These are phyloP conservation scores for Millerago galiae DNA, from an alignment of 805 yeast genomes.

Conservation along the genomic window DNA sequence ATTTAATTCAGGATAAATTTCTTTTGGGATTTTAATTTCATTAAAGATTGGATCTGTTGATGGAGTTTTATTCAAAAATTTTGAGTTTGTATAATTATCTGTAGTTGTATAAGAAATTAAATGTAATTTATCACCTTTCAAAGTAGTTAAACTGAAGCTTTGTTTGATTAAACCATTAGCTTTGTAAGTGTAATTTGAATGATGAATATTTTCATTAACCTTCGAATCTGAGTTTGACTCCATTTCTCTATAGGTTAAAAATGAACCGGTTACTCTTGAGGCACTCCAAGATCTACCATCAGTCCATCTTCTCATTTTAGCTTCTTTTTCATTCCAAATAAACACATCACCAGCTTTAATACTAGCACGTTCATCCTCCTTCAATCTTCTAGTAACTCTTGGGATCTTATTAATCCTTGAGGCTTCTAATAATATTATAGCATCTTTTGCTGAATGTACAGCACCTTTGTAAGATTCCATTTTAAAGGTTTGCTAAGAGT, in stretches of 20 bases:
- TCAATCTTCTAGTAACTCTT: slow-evolving; percentile 50
- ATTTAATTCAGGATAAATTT: slow-evolving; percentile 26
- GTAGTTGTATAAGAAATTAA: slow-evolving; percentile 49
- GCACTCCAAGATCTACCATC: slow-evolving; percentile 74
- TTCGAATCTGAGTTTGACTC: slow-evolving; percentile 23
- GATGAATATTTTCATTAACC: not conserved
- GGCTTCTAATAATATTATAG: slow-evolving; percentile 60
- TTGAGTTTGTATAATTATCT: slow-evolving; percentile 23
- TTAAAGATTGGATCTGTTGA: slow-evolving; percentile 32
- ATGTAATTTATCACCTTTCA: slow-evolving; percentile 49
- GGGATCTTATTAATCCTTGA: slow-evolving; percentile 51
- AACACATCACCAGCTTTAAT: slow-evolving; percentile 57
- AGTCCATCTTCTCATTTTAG: slow-evolving; percentile 74
- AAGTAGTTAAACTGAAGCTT: slow-evolving; percentile 51
- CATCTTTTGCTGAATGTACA: slow-evolving; percentile 52
- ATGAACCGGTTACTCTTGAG: slow-evolving; percentile 58
- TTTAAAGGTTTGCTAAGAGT: not conserved
- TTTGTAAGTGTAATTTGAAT: slow-evolving; percentile 30
- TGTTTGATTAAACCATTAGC: slow-evolving; percentile 57
- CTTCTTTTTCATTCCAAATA: slow-evolving; percentile 66
- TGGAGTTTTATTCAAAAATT: slow-evolving; percentile 31
- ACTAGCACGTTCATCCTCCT: slow-evolving; percentile 40
- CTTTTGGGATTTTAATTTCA: slow-evolving; percentile 28
- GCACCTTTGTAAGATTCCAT: slow-evolving; percentile 62
- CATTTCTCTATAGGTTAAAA: slow-evolving; percentile 58